Conservation (phyloP, 805 yeast genomes). For the Saccharomycopsis babjevae region DNA sequence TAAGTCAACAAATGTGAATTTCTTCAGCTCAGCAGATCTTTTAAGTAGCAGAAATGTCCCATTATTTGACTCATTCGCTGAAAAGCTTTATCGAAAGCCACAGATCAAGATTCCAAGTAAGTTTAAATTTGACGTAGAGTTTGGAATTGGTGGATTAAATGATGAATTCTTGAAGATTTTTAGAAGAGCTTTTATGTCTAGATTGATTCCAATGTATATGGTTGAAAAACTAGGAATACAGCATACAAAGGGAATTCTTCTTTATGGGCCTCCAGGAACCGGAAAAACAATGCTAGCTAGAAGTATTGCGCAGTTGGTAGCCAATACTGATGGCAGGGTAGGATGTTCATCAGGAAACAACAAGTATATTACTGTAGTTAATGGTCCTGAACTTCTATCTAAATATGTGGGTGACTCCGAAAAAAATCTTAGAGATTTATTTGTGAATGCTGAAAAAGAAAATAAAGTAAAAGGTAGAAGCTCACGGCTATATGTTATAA, state of each 20-base stretch:
- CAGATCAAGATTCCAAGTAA: neutral
- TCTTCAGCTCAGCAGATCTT: neutral
- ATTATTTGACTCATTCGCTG: neutral
- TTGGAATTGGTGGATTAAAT: neutral
- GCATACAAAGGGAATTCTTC: conserved; percentile 26
- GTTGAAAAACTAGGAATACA: neutral
- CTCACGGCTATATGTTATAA: conserved; percentile 86
- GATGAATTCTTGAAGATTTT: neutral
- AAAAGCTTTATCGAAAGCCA: neutral
- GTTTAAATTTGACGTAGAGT: neutral
- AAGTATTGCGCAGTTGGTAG: conserved; percentile 75
- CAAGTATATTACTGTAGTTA: conserved; percentile 78
- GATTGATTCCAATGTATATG: neutral
- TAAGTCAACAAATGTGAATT: neutral
- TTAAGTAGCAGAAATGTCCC: neutral
- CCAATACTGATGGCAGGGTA: conserved; percentile 95
- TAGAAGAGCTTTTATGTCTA: neutral
- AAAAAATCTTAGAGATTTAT: conserved; percentile 97
- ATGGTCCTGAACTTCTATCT: conserved; percentile 97
- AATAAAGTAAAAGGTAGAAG: conserved; percentile 89
- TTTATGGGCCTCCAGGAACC: conserved; percentile 98
- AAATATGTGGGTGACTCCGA: conserved; percentile 99
- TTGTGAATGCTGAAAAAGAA: conserved; percentile 88
- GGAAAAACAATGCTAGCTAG: conserved; percentile 98
- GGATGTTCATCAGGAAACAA: conserved; percentile 75